phyloP scores from a whole-genome alignment of 148 eudicot genomes.

The Vaccinium macrocarpon region DNA sequence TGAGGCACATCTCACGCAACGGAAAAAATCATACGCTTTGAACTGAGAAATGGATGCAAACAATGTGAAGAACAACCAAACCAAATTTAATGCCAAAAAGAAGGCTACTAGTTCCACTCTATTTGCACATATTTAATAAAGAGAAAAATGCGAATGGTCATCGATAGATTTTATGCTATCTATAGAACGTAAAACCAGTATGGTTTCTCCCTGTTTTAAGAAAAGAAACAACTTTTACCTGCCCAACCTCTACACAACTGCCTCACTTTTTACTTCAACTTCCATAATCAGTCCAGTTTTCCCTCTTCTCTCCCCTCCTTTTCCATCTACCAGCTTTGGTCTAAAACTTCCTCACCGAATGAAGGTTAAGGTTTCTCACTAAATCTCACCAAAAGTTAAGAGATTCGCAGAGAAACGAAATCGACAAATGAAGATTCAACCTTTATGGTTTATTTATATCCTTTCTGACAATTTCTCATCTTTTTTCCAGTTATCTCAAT shows the following conservation, averaged over 20 bases:
- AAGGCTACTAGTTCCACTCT: not conserved
- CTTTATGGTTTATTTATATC: no score
- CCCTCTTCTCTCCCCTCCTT: not conserved
- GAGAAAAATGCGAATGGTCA: not conserved
- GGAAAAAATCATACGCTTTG: not conserved
- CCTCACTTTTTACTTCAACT: not conserved
- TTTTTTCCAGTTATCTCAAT: no score
- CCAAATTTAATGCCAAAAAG: not conserved
- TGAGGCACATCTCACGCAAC: not conserved
- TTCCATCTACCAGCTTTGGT: not conserved
- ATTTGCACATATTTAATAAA: not conserved
- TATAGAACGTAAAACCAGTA: not conserved
- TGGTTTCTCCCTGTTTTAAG: not conserved
- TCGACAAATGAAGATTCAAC: no score
- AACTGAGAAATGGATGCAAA: not conserved
- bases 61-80: not conserved
- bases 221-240: not conserved
- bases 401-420: no score
- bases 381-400: no score
- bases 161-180: no score
- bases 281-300: not conserved
- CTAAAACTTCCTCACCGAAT: no score
- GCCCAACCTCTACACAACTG: not conserved
- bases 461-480: no score
- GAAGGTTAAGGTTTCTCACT: no score